A percentile compares a stretch with the other conserved stretches of the same genome.
Conservation (phyloP, 2,329 filamentous ascomycete genomes). For the Diaporthe citrichinensis region DNA sequence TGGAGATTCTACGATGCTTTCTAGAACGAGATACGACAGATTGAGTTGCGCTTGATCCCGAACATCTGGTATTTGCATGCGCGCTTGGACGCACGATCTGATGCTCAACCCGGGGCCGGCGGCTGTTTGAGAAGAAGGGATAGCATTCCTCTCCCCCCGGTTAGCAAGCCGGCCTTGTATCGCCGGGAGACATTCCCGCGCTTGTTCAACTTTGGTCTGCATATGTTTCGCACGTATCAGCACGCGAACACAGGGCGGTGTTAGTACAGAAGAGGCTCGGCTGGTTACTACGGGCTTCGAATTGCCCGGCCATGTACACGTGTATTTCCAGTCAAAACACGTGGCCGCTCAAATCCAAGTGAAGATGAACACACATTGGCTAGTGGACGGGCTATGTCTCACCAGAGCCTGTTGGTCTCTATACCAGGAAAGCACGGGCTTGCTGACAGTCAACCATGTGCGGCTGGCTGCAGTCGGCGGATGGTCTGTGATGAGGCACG, state of each 20-base stretch:
- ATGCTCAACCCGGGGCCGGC: slow-evolving; percentile 17
- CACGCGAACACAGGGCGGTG: not conserved
- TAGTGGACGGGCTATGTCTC: slow-evolving; percentile 1
- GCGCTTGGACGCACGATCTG: slow-evolving; percentile 25
- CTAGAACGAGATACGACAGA: slow-evolving; percentile 30
- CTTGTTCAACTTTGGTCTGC: not conserved
- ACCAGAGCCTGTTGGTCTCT: not conserved
- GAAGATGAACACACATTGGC: slow-evolving; percentile 21
- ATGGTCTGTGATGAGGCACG: slow-evolving; percentile 26
- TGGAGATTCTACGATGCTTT: slow-evolving; percentile 22
- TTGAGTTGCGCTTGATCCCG: slow-evolving; percentile 32
- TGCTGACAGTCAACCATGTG: not conserved
- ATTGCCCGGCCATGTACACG: not conserved
- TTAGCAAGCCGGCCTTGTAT: not conserved
- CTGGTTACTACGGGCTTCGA: not conserved
- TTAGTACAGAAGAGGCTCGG: not conserved
- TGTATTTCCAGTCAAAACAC: not conserved
- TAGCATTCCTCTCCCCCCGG: not conserved
- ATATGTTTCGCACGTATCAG: slow-evolving; percentile 16
- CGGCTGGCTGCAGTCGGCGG: not conserved
- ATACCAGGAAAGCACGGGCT: slow-evolving; percentile 1
- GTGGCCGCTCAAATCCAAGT: slow-evolving; percentile 4
- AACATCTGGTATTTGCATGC: slow-evolving; percentile 17
- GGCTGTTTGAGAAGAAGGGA: slow-evolving; percentile 28
- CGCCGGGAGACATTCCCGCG: not conserved